Evolutionary conservation across 106 monocot species (phyloP), one percentile per base, ranked within the genome.

Genomic region (Narthecium ossifragum): DNA sequence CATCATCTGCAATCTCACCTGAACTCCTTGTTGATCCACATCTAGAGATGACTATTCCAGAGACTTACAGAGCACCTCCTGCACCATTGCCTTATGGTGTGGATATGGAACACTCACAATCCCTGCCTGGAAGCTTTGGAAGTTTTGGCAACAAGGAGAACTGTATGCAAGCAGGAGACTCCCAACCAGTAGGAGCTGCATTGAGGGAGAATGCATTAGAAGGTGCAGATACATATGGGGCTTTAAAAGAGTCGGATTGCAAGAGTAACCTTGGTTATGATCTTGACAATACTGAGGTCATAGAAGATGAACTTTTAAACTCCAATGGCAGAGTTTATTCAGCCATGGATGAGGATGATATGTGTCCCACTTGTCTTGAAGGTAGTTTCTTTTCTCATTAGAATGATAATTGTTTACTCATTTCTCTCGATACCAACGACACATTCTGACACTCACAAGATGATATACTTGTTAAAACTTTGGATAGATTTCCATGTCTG

Each of bases 311-410:
- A 47, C 33, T 62, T 48, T 71, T 39, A 9, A 76, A 67, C 18
- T 62, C 72, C 20, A 46, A 53, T 39, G 59, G 61, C 12, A 17
- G 62, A 53, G 14, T 57, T 41, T 13, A 53, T 64, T 32, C 61
- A 28, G 63, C 33, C 29, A 63, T 27, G 21, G 80, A 78, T 62
- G 93, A 89, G 68, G 94, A 96, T 61, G 90, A 96, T 71, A 73
- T 70, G 45, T 96, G 94, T 53, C 94, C 94, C 45, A 96, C 66
- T 48, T 96, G 94, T 78, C 86, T 96, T 45, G 94, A 96, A 84
- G 94, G 94, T 96, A 83, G n/a, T n/a, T n/a, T n/a, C n/a, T n/a
- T n/a, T n/a, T n/a, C n/a, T n/a, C n/a, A n/a, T n/a, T n/a, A n/a
- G n/a, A n/a, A n/a, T n/a, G n/a, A n/a, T n/a, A n/a, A n/a, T n/a